These are phyloP conservation scores for Pharus latifolius DNA, from an alignment of 176 grass and related monocot genomes.

Conservation along the genomic window DNA sequence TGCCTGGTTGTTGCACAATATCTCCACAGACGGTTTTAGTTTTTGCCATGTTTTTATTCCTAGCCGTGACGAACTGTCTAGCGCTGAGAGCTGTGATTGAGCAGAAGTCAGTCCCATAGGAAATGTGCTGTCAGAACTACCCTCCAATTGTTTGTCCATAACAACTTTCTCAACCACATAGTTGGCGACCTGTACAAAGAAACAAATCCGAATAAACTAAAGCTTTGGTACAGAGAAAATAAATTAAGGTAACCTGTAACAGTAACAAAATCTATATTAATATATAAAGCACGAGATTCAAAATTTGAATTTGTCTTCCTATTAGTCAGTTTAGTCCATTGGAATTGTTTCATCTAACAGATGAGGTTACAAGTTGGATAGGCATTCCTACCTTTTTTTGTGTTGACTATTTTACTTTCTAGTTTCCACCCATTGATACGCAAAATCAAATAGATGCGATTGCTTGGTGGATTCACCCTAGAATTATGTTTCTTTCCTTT, in stretches of 20 bases:
- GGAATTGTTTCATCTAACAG: too few relatives aligned
- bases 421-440: too few relatives aligned
- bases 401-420: too few relatives aligned
- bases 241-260: neutral
- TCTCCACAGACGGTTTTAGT: slow-evolving; percentile 62
- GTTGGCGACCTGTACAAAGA: slow-evolving; percentile 62
- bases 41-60: slow-evolving; percentile 72
- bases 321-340: too few relatives aligned
- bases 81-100: slow-evolving; percentile 34
- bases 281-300: too few relatives aligned
- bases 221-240: neutral
- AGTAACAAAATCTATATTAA: neutral
- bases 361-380: too few relatives aligned
- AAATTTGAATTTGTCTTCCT: too few relatives aligned
- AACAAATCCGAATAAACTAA: neutral
- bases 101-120: slow-evolving; percentile 47
- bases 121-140: slow-evolving; percentile 49
- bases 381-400: too few relatives aligned
- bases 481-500: too few relatives aligned
- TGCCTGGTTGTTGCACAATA: slow-evolving; percentile 94
- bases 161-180: slow-evolving; percentile 90
- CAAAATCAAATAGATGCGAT: too few relatives aligned
- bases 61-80: slow-evolving; percentile 58
- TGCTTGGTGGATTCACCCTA: too few relatives aligned
- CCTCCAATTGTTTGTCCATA: slow-evolving; percentile 70